These are phyloP conservation scores for Rubia peregrina DNA, from an alignment of 305 asterid species.

Conservation along the genomic window DNA sequence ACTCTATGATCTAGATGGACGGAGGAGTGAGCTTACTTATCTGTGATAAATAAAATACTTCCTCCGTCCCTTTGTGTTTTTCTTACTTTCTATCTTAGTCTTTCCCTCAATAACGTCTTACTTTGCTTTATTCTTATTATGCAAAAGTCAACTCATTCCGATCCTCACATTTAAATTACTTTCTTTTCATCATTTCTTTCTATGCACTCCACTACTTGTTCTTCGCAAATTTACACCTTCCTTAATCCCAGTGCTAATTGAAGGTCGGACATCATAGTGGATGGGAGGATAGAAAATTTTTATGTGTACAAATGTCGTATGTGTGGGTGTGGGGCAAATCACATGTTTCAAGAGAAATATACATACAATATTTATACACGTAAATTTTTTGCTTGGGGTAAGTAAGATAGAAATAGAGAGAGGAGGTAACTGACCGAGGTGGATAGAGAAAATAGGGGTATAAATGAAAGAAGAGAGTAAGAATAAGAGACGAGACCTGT, in stretches of 20 bases:
- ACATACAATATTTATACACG: too few relatives aligned
- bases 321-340: too few relatives aligned
- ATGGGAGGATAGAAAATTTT: neutral
- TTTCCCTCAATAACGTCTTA: too few relatives aligned
- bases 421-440: neutral
- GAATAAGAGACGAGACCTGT: neutral
- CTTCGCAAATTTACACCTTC: neutral
- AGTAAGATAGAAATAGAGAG: neutral
- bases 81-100: too few relatives aligned
- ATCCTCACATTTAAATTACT: neutral
- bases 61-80: neutral
- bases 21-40: too few relatives aligned
- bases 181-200: neutral
- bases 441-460: neutral
- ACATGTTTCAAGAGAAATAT: too few relatives aligned
- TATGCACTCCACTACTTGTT: neutral
- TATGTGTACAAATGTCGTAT: too few relatives aligned
- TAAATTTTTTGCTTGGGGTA: too few relatives aligned
- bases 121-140: neutral
- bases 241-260: neutral
- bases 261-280: neutral
- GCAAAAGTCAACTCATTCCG: neutral
- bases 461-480: neutral
- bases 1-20: neutral
- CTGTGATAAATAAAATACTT: too few relatives aligned